Conservation (phyloP, 192 early-diverging fungal genomes). For the Gigaspora rosea region DNA sequence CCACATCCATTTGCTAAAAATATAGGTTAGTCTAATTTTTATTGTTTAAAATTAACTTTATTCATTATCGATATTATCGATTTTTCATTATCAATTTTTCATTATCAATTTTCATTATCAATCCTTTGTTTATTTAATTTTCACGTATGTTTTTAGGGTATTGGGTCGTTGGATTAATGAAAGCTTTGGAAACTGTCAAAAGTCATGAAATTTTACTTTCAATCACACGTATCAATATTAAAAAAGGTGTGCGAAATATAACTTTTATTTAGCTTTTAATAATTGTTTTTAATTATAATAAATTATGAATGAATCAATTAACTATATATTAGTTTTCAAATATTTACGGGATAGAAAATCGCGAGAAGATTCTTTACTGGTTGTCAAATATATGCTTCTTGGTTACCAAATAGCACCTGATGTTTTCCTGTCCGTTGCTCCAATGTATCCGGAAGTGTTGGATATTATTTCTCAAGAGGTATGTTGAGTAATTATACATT, state of each 20-base stretch:
- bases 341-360: constrained; percentile 28
- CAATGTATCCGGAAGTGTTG: constrained; percentile 18
- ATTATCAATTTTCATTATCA: too few species aligned
- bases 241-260: neutral
- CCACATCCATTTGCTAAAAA: constrained; percentile 2
- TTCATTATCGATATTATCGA: too few species aligned
- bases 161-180: constrained; percentile 15
- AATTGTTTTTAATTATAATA: neutral
- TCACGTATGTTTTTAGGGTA: neutral
- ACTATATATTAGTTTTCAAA: neutral
- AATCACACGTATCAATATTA: neutral
- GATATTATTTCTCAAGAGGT: constrained; percentile 8
- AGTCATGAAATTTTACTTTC: neutral
- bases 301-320: neutral
- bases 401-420: constrained; percentile 46
- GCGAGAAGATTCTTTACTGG: constrained; percentile 39
- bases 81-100: too few species aligned
- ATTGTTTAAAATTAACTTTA: too few species aligned
- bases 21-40: neutral
- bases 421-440: constrained; percentile 36
- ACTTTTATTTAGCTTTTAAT: neutral
- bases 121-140: neutral
- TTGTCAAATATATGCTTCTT: constrained; percentile 37
- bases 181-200: constrained; percentile 2
- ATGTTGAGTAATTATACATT: neutral